Conservation (phyloP, 2,329 filamentous ascomycete genomes). For the Cercospora sesami region DNA sequence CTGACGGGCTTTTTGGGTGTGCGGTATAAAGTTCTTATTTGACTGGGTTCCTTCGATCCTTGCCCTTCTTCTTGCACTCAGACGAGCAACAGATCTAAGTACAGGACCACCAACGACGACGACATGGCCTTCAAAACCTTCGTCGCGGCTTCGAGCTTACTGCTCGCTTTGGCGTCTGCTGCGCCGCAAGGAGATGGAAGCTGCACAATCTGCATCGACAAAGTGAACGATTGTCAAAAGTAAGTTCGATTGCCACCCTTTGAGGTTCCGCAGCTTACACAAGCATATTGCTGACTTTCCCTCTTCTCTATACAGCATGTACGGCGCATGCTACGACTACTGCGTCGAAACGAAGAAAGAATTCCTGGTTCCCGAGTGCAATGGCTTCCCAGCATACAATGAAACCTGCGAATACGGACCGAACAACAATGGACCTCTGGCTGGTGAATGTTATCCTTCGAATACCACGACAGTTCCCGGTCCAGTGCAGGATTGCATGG, state of each 20-base stretch:
- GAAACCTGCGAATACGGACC: not conserved
- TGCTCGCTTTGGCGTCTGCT: not conserved
- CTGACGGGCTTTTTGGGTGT: not conserved
- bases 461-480: not conserved
- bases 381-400: not conserved
- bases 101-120: not conserved
- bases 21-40: not conserved
- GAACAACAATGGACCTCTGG: not conserved
- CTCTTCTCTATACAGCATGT: not conserved
- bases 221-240: slow-evolving; percentile 3
- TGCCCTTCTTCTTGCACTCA: not conserved
- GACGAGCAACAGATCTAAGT: not conserved
- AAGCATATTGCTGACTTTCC: not conserved
- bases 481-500: not conserved
- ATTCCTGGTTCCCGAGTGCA: not conserved
- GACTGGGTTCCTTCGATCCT: not conserved
- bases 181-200: not conserved
- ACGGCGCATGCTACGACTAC: not conserved
- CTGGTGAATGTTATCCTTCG: slow-evolving; percentile 12
- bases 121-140: not conserved
- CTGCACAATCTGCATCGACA: not conserved
- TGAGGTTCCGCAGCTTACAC: not conserved
- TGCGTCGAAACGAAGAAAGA: not conserved
- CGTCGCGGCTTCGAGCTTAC: not conserved
- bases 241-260: not conserved